A percentile compares a stretch with the other conserved stretches of the same genome.
Conservation (phyloP, 352 stramenopile species). For the Thraustochytrium striatum region DNA sequence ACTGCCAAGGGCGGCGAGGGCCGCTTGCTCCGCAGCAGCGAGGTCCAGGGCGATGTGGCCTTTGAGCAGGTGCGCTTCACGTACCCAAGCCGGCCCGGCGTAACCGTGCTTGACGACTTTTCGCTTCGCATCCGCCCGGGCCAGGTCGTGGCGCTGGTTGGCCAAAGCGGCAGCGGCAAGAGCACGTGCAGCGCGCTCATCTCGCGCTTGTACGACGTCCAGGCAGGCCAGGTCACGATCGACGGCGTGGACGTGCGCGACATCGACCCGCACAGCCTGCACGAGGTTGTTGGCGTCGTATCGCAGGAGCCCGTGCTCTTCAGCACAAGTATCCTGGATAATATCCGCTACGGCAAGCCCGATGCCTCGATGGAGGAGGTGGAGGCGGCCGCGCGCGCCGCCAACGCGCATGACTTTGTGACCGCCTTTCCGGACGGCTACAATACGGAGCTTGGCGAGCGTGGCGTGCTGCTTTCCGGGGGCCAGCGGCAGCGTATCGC, state of each 20-base stretch:
- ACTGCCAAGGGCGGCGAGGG: slow-evolving; percentile 5
- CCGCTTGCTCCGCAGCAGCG: not conserved
- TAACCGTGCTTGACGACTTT: slow-evolving; percentile 70
- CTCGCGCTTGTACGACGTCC: slow-evolving; percentile 44
- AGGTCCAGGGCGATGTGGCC: slow-evolving; percentile 57
- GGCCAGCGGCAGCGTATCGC: slow-evolving; percentile 80
- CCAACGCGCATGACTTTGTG: slow-evolving; percentile 86
- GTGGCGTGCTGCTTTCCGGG: slow-evolving; percentile 77
- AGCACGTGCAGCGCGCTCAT: slow-evolving; percentile 31
- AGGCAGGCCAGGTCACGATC: slow-evolving; percentile 60
- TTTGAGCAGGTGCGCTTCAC: slow-evolving; percentile 83
- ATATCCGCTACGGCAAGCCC: slow-evolving; percentile 73
- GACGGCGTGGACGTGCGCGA: slow-evolving; percentile 68
- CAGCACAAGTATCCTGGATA: slow-evolving; percentile 75
- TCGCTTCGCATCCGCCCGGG: slow-evolving; percentile 56
- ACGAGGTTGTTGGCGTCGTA: slow-evolving; percentile 65
- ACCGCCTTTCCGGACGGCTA: slow-evolving; percentile 72
- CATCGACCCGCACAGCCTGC: slow-evolving; percentile 63
- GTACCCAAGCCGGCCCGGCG: slow-evolving; percentile 75
- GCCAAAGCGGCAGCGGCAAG: slow-evolving; percentile 59
- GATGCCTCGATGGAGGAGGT: slow-evolving; percentile 66
- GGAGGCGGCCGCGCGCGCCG: slow-evolving; percentile 69
- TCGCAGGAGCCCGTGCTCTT: slow-evolving; percentile 81
- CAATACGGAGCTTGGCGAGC: slow-evolving; percentile 80
- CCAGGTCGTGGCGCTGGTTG: slow-evolving; percentile 72